Base-by-base conservation (phyloP, 306 rosid genomes). In the Cucumis melo region DNA sequence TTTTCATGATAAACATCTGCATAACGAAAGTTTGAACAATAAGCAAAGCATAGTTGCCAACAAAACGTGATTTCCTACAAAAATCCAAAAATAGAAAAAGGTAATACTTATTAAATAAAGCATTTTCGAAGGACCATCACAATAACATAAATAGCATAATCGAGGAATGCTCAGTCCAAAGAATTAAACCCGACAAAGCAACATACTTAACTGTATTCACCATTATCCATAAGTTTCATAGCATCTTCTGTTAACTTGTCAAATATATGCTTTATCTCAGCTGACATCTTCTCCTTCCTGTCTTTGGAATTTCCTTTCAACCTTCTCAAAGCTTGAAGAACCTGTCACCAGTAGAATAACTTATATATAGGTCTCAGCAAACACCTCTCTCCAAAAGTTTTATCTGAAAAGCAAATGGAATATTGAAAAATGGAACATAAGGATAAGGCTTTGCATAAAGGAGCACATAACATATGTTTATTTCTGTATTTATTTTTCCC, bases 211-310 rank as follows among this genome's bases (percentile, higher is more conserved):
- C 97, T 68, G 81, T 81, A 89, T 87, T 94, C 98, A 66, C 98
- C 98, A 87, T 87, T 86, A 92, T 91, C 97, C 98, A 94, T 85
- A 59, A 94, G 86, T 73, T 85, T 88, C 96, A 86, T 82, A 38
- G 98, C 95, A 82, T 94, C 98, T 88, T 94, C 98, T 12, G 98
- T 94, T 75, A 94, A 86, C 86, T 94, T 93, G 85, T 94, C 98
- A 81, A 91, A 94, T 77, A 90, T 81, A 64, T 80, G 36, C 84
- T 94, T 94, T 55, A 85, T 84, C 74, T 87, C 95, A 29, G 83
- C 81, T 6, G 96, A 77, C 98, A 94, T 94, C 86, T 94, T 94
- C 79, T 89, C 86, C 87, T 92, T 94, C 87, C 87, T 82, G 80
- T 84, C 90, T 81, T 77, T 81, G 17, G 84, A 78, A 51, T 80